Evolutionary conservation across 331 rosid species (phyloP), one percentile per base, ranked within the genome.

Genomic region (Stylosanthes scabra): DNA sequence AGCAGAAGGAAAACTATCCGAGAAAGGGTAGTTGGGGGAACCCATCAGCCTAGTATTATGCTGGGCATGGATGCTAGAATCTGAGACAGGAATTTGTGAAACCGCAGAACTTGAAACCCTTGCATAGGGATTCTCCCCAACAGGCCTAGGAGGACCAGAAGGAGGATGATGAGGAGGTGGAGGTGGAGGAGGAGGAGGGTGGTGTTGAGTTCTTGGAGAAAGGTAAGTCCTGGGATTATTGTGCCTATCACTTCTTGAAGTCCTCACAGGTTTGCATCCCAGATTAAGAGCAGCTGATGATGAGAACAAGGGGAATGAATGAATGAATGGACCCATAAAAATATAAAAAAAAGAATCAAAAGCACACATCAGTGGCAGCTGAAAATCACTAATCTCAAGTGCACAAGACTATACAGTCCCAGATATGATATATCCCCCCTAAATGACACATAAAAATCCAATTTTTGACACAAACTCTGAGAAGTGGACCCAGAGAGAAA

Each of bases 161-260:
- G 87, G 56, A 49, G 85, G 46, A 11, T 84, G 89, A 29, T 86
- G 97, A 73, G 80, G 97, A 12, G 74, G 37, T 3, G 93, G 77
- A 66, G 87, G 77, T 39, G 58, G 78, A 58, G 51, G 12, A 46
- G 51, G 12, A 46, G 87, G 59, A 54, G 85, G 46, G 10, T 84
- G 89, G 29, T 87, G 97, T 75, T 81, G 97, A 12, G 74, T 45
- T 77, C 93, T 90, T 6, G 89, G 90, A 58, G 88, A 65, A 56
- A 95, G 98, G 82, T 95, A 95, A 74, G 86, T 88, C 89, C 97
- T 87, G 0, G 88, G 96, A 74, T 92, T 95, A 74, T 71, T 86
- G 78, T 92, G 96, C 56, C 99, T 84, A 82, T 92, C 98, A 85
- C 99, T 95, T 84, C 99, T 90, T 2, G 98, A 87, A 83, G 99